phyloP scores from a whole-genome alignment of 805 yeast genomes.

The Priceomyces haplophilus region DNA sequence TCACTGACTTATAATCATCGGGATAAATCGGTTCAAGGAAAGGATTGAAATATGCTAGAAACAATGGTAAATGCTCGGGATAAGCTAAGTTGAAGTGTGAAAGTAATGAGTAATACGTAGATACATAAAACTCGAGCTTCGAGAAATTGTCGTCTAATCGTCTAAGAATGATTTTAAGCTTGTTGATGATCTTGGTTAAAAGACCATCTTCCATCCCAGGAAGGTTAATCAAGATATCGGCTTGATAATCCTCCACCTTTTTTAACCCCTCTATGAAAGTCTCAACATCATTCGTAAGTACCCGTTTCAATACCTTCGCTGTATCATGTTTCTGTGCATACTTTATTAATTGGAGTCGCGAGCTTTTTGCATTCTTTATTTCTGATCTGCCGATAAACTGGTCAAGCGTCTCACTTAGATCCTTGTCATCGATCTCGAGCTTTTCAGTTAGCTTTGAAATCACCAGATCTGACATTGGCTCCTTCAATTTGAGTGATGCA shows the following conservation, averaged over 20 bases:
- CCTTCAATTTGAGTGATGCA: neutral
- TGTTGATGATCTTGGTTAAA: neutral
- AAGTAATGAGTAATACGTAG: slow-evolving; percentile 18
- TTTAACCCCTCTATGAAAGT: slow-evolving; percentile 2
- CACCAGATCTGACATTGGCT: neutral
- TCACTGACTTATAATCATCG: slow-evolving; percentile 10
- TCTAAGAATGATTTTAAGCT: neutral
- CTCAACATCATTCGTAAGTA: neutral
- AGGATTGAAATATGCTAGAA: slow-evolving; percentile 18
- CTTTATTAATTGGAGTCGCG: neutral
- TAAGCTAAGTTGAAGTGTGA: slow-evolving; percentile 16
- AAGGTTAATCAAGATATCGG: neutral
- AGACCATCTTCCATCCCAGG: neutral
- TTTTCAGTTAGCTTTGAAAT: neutral
- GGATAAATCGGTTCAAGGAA: slow-evolving; percentile 2
- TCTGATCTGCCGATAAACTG: neutral
- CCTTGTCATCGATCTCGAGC: neutral
- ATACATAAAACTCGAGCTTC: slow-evolving; percentile 10
- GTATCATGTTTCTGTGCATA: neutral
- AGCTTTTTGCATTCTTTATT: neutral
- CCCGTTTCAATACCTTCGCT: neutral
- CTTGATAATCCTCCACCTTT: neutral
- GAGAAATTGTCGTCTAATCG: neutral
- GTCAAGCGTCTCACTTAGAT: neutral
- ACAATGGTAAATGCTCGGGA: slow-evolving; percentile 19